Percentiles rank a stretch among this genome's conserved stretches.
These are phyloP conservation scores for Chlorella sp. DNA, from an alignment of 139 green algal genomes.

Conservation along the genomic window DNA sequence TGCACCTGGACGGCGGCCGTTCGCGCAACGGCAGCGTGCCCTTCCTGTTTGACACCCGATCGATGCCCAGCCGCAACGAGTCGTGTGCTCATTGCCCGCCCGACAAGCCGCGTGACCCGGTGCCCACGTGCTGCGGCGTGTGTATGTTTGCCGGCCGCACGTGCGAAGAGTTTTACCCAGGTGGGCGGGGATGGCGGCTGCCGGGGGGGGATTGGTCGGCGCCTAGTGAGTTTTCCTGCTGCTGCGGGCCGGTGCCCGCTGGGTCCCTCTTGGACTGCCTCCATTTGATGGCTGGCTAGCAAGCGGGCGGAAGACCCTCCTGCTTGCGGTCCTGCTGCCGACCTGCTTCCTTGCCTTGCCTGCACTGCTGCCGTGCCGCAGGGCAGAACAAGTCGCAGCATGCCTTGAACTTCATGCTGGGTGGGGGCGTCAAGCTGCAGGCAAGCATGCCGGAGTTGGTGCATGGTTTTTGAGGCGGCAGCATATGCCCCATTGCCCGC, in stretches of 20 bases:
- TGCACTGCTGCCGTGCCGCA: not conserved
- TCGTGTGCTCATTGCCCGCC: not conserved
- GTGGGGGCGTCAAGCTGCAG: not conserved
- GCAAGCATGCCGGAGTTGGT: not conserved
- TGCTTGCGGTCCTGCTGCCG: too few species aligned
- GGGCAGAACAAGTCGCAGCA: not conserved
- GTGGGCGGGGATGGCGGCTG: too few species aligned
- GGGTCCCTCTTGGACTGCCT: too few species aligned
- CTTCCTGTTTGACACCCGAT: conserved; percentile 10
- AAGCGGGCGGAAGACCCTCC: too few species aligned
- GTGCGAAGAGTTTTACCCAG: too few species aligned
- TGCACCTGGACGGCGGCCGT: not conserved
- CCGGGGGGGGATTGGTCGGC: too few species aligned
- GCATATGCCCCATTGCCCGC: too few species aligned
- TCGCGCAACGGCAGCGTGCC: not conserved
- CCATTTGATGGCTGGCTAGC: too few species aligned
- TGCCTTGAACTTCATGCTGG: not conserved
- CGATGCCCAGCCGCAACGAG: not conserved
- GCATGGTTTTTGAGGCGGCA: not conserved
- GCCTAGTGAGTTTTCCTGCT: too few species aligned
- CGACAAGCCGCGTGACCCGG: not conserved
- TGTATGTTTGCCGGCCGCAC: conserved; percentile 18
- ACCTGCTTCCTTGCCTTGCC: not conserved
- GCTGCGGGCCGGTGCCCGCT: too few species aligned
- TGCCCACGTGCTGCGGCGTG: conserved; percentile 15